A percentile compares a stretch with the other conserved stretches of the same genome.
Conservation (phyloP, 1,284 basidiomycete genomes). For the Fomitopsis betulina region DNA sequence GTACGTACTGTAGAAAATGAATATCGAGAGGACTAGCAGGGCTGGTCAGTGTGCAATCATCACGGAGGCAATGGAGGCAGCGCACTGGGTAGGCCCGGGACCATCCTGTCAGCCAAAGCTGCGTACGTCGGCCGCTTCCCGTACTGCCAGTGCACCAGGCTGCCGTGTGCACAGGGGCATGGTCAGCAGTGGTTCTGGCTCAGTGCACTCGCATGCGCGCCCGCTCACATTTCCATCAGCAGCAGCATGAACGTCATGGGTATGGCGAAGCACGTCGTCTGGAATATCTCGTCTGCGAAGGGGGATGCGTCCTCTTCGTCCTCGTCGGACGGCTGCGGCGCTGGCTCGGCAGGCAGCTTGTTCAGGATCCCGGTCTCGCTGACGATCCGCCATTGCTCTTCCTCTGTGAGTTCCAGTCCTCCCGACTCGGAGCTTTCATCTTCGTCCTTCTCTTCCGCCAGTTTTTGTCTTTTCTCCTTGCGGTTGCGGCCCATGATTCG, state of each 20-base stretch:
- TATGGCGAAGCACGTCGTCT: constrained; percentile 55
- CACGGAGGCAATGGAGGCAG: constrained; percentile 9
- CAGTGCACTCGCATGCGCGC: background rate
- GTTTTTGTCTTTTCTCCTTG: background rate
- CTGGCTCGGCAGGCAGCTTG: constrained; percentile 26
- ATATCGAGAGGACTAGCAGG: constrained; percentile 56
- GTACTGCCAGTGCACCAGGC: constrained; percentile 75
- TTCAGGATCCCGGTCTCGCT: constrained; percentile 62
- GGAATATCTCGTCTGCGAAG: constrained; percentile 68
- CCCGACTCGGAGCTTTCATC: background rate
- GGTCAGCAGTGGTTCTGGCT: background rate
- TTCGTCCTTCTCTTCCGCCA: background rate
- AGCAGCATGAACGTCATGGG: constrained; percentile 68
- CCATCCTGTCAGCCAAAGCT: constrained; percentile 48
- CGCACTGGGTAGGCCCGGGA: constrained; percentile 66
- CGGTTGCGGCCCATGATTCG: background rate
- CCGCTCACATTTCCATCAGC: constrained; percentile 72
- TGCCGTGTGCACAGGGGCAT: constrained; percentile 19
- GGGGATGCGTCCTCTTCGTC: constrained; percentile 36
- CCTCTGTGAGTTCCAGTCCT: constrained; percentile 51
- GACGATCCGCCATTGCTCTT: constrained; percentile 75
- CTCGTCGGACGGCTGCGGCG: constrained; percentile 10
- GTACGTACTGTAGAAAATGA: constrained; percentile 73
- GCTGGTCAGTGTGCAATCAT: background rate
- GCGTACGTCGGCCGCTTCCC: constrained; percentile 46